phyloP scores from a whole-genome alignment of 1,284 basidiomycete genomes.

The Sutorius eximius region DNA sequence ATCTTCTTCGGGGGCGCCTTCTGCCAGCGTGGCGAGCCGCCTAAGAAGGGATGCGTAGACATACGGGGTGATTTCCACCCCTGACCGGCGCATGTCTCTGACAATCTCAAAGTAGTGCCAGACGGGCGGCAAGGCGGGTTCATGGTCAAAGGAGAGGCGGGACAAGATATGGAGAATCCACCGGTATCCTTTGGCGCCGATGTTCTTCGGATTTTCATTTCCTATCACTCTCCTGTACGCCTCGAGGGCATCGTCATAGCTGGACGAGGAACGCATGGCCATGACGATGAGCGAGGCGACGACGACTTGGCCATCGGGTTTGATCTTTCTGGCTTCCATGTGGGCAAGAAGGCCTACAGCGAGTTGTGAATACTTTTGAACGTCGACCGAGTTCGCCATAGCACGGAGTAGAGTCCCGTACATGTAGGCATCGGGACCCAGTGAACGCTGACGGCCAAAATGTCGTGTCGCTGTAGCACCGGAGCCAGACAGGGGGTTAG shows the following conservation, averaged over 20 bases:
- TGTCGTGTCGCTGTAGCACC: conserved; percentile 8
- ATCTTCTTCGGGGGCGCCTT: conserved; percentile 28
- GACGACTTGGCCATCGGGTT: conserved; percentile 39
- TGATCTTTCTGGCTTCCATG: conserved; percentile 43
- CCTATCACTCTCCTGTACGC: conserved; percentile 52
- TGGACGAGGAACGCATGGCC: conserved; percentile 55
- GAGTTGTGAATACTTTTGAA: conserved; percentile 46
- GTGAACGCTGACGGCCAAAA: conserved; percentile 32
- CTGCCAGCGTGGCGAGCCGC: conserved; percentile 50
- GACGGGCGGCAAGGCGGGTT: conserved; percentile 50
- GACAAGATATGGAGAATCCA: conserved; percentile 66
- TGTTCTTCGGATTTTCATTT: conserved; percentile 37
- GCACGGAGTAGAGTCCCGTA: conserved; percentile 60
- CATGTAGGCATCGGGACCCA: conserved; percentile 48
- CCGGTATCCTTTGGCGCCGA: conserved; percentile 59
- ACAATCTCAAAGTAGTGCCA: conserved; percentile 77
- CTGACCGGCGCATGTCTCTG: conserved; percentile 76
- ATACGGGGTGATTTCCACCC: conserved; percentile 54
- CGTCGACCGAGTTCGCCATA: conserved; percentile 45
- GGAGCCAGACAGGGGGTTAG: conserved; percentile 17
- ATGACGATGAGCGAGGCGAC: conserved; percentile 56
- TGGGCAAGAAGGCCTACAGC: conserved; percentile 59
- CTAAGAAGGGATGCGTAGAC: conserved; percentile 76
- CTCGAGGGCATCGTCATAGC: conserved; percentile 59
- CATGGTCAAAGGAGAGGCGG: conserved; percentile 48